Evolutionary conservation across 805 yeast genomes (phyloP).

Genomic region (Brettanomyces bruxellensis): DNA sequence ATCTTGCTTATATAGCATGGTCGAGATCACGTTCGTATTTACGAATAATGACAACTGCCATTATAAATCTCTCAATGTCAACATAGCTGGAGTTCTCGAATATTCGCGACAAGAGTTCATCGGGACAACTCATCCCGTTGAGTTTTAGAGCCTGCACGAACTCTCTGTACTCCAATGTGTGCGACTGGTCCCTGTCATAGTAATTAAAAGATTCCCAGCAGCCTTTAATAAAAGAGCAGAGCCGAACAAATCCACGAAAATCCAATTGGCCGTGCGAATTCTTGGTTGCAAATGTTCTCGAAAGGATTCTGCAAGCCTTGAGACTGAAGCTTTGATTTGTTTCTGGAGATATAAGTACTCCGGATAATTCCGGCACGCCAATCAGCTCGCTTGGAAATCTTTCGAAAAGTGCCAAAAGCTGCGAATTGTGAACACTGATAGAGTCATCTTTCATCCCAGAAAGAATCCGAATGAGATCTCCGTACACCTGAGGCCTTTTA

Average conservation of each 20-base stretch:
- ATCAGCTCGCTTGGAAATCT: conserved; percentile 11
- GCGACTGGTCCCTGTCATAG: conserved; percentile 21
- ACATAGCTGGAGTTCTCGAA: conserved; percentile 14
- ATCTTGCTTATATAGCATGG: too few species aligned
- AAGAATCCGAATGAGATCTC: conserved; percentile 11
- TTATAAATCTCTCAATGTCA: conserved; percentile 19
- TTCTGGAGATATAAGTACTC: conserved; percentile 18
- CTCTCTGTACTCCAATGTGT: conserved; percentile 19
- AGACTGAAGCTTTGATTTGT: conserved; percentile 9
- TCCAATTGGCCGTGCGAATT: conserved; percentile 10
- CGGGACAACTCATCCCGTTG: conserved; percentile 18
- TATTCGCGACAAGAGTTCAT: conserved; percentile 11
- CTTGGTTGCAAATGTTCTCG: conserved; percentile 13
- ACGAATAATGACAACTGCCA: conserved; percentile 21
- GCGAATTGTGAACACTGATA: conserved; percentile 16
- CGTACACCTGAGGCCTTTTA: neutral
- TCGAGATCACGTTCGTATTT: conserved; percentile 8
- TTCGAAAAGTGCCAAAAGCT: conserved; percentile 12
- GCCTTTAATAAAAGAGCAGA: conserved; percentile 23
- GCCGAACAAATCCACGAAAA: conserved; percentile 19
- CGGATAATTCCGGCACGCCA: conserved; percentile 8
- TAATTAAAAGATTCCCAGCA: conserved; percentile 22
- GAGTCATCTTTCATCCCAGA: conserved; percentile 7
- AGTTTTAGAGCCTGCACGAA: conserved; percentile 18
- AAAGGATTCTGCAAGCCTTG: conserved; percentile 12